Percentiles rank a stretch among this genome's conserved stretches.
Conservation (phyloP, 768 basidiomycete species). For the Paxillus involutus region DNA sequence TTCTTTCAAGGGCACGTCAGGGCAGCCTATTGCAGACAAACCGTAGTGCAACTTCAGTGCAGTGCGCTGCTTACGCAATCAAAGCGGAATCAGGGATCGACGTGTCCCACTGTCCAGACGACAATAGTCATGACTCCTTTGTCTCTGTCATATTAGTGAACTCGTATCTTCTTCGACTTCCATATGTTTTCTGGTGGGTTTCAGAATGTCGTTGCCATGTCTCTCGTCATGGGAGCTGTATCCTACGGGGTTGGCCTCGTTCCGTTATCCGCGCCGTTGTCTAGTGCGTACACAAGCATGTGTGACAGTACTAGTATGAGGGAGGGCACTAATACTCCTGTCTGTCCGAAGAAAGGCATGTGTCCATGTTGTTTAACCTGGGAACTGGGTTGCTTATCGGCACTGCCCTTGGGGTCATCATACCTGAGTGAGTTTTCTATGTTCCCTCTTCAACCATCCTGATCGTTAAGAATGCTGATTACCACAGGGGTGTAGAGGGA, state of each 20-base stretch:
- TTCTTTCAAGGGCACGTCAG: no score
- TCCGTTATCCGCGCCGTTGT: slow-evolving; percentile 73
- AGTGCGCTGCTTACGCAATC: no score
- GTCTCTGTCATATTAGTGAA: neutral
- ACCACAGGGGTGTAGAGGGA: slow-evolving; percentile 71
- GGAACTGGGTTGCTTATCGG: slow-evolving; percentile 88
- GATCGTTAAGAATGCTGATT: neutral
- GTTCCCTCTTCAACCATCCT: neutral
- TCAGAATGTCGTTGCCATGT: slow-evolving; percentile 42
- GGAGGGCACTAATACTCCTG: slow-evolving; percentile 20
- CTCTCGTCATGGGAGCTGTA: slow-evolving; percentile 55
- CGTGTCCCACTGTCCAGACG: neutral
- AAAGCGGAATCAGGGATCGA: no score
- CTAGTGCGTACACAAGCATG: slow-evolving; percentile 42
- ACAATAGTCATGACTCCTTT: no score
- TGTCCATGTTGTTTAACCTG: slow-evolving; percentile 50
- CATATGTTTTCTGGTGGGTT: slow-evolving; percentile 25
- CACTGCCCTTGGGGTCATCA: slow-evolving; percentile 86
- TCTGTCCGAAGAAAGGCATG: slow-evolving; percentile 40
- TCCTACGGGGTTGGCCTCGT: slow-evolving; percentile 72
- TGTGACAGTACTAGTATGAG: slow-evolving; percentile 2
- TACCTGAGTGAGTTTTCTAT: slow-evolving; percentile 76
- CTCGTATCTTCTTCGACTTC: slow-evolving; percentile 15
- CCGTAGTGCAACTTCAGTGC: no score
- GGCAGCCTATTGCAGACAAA: no score